Base-by-base conservation (phyloP, 1,139 yeast species). In the Groenewaldozyma sp. region DNA sequence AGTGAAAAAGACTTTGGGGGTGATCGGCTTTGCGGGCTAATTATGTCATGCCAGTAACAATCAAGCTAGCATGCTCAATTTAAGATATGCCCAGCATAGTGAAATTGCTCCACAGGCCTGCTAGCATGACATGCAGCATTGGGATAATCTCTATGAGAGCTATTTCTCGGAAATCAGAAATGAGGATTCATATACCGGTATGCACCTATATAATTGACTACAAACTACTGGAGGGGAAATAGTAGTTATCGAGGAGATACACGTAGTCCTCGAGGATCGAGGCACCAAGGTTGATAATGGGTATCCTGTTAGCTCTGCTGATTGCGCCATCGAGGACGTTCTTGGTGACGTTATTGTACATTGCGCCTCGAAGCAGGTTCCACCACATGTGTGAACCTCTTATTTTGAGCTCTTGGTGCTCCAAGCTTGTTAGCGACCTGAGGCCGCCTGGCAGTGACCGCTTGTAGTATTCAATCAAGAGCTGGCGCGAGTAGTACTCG, bases 341-440 rank as follows among this genome's bases (percentile, higher is more conserved):
- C 18, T 65, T 52, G 4, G 66, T 57, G 34, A 55, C 38, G 13
- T 52, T 44, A 24, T 60, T 55, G 51, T 63, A 65, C 53, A 63
- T 54, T 41, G 64, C 60, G 3, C 68, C 68, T 4, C 70, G 54
- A 37, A 66, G 41, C 14, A 51, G 24, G 67, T 68, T 66, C 69
- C 70, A 65, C 48, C 60, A 55, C 45, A 65, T 40, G 19, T 53
- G 52, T 21, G 47, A 41, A 16, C 58, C 51, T 13, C 69, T 55
- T 31, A 47, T 48, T 38, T 54, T 50, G 38, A 58, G 46, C 42
- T 63, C 63, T 24, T 59, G 62, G 22, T 51, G 47, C 45, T 65
- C 70, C 7, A 65, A 52, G 16, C 51, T 48, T 11, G 65, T 59
- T 40, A 55, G 19, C 26, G 53, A 50, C 24, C 59, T 44, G 35